Evolutionary conservation across 768 basidiomycete genomes (phyloP).

Genomic region (Pisolithus marmoratus): DNA sequence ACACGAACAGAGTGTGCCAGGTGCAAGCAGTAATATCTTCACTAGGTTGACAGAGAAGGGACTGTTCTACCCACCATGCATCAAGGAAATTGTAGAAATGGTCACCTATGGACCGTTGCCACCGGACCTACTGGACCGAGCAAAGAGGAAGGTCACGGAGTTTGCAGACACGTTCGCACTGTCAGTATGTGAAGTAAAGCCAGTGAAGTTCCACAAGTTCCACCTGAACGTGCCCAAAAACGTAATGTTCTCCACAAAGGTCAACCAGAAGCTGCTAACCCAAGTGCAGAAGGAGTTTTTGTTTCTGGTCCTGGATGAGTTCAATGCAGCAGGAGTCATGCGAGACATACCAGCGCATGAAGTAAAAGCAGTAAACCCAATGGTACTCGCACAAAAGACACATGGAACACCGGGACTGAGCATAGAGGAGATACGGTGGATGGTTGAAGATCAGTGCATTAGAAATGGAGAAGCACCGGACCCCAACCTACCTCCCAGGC

Average conservation of each 20-base stretch:
- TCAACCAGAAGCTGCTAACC: slow-evolving; percentile 27
- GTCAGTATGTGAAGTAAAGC: slow-evolving; percentile 32
- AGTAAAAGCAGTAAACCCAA: slow-evolving; percentile 10
- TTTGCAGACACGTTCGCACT: slow-evolving; percentile 39
- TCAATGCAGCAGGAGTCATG: slow-evolving; percentile 29
- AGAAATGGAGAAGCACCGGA: neutral
- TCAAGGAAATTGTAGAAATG: slow-evolving; percentile 10
- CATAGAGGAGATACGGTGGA: slow-evolving; percentile 3
- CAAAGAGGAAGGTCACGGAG: slow-evolving; percentile 17
- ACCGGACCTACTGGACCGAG: slow-evolving; percentile 13
- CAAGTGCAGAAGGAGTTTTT: slow-evolving; percentile 28
- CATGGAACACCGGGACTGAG: slow-evolving; percentile 3
- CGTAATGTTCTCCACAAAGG: slow-evolving; percentile 25
- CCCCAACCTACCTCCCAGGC: neutral
- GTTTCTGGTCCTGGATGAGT: slow-evolving; percentile 27
- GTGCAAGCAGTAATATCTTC: neutral
- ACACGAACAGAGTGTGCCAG: neutral
- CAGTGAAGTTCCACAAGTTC: slow-evolving; percentile 28
- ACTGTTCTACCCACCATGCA: slow-evolving; percentile 14
- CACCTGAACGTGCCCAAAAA: slow-evolving; percentile 26
- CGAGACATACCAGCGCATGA: slow-evolving; percentile 2
- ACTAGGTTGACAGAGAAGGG: slow-evolving; percentile 7
- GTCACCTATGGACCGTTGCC: slow-evolving; percentile 25
- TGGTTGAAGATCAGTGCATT: slow-evolving; percentile 8
- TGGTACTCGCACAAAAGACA: slow-evolving; percentile 9